A percentile compares a stretch with the other conserved stretches of the same genome.
Conservation (phyloP, 2,329 filamentous ascomycete genomes). For the Paracorniculantispora psalliotae region DNA sequence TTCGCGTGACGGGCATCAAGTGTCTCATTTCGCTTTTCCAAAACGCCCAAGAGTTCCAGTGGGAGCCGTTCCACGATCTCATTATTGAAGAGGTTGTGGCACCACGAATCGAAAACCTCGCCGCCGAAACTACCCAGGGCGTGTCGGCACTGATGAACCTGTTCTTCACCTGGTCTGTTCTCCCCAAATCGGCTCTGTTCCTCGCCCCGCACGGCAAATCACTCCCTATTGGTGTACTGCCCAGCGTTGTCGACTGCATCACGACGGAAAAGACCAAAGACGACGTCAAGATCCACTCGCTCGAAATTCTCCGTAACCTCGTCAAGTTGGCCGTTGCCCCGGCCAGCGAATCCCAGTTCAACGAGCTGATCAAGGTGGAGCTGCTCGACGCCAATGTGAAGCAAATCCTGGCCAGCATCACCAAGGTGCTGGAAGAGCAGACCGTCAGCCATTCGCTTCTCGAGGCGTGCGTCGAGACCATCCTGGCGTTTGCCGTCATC, state of each 20-base stretch:
- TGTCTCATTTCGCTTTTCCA: slow-evolving; percentile 76
- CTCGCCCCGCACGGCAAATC: slow-evolving; percentile 42
- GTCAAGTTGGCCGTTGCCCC: slow-evolving; percentile 55
- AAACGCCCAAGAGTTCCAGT: slow-evolving; percentile 64
- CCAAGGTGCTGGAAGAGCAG: slow-evolving; percentile 57
- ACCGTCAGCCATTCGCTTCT: slow-evolving; percentile 67
- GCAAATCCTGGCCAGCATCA: slow-evolving; percentile 62
- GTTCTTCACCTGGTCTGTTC: slow-evolving; percentile 73
- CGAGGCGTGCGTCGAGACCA: slow-evolving; percentile 70
- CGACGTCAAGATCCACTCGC: slow-evolving; percentile 76
- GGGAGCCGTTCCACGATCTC: slow-evolving; percentile 63
- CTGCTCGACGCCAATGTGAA: slow-evolving; percentile 54
- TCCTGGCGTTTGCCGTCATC: slow-evolving; percentile 70
- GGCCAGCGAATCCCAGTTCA: slow-evolving; percentile 50
- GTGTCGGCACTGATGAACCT: slow-evolving; percentile 78
- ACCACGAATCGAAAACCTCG: slow-evolving; percentile 71
- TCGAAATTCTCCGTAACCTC: slow-evolving; percentile 69
- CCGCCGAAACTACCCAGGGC: slow-evolving; percentile 82
- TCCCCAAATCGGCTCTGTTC: slow-evolving; percentile 62
- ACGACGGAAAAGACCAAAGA: slow-evolving; percentile 71
- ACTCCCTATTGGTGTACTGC: slow-evolving; percentile 58
- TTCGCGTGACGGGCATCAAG: slow-evolving; percentile 71
- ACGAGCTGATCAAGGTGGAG: slow-evolving; percentile 50
- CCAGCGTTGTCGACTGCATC: slow-evolving; percentile 68
- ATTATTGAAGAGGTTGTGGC: slow-evolving; percentile 73